Evolutionary conservation across 148 eudicot genomes (phyloP), one percentile per base, ranked within the genome.

Genomic region (Nepenthes mirabilis): DNA sequence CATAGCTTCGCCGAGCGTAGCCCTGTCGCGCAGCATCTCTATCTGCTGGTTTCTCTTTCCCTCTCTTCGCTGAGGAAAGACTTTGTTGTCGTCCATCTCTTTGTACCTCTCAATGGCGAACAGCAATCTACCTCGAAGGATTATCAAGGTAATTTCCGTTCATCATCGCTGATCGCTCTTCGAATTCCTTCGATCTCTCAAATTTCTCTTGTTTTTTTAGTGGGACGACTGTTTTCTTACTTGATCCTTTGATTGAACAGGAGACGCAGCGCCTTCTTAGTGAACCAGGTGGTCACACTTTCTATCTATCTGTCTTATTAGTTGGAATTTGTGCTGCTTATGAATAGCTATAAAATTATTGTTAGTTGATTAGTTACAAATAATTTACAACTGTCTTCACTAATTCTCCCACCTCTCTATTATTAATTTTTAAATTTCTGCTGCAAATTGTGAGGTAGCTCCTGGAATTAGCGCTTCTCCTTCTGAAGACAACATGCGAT

Each of bases 381-480:
- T 45, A 11, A 45, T 45, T 45, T 6, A 45, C 11, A 11, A 45
- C 11, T 6, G 11, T 45, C 11, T 6, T 6, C 11, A 48, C 45
- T 33, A 36, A 49, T 33, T 33, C 33, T 47, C 45, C 35, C 9
- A 11, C 34, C 2, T 60, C 33, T 13, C 37, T 43, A 51, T 36
- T 60, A 51, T 60, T 11, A 3, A 12, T 14, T 32, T 8, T 62
- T 50, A 34, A 54, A n/a, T 61, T 50, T 49, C 35, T 50, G 8
- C 33, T 10, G 35, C 2, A 43, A 37, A 23, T 3, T 60, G 34
- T 55, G 36, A 34, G 52, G 58, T 33, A 63, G 66, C 66, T 54
- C 66, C 66, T 40, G 66, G 66, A 37, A 63, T 63, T 36, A 63
- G 66, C 14, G 66, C 66, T 43, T 63, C 66, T 36, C 66, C 66